Evolutionary conservation across 441 rosid genomes (phyloP).

Genomic region (Daphne laureola): DNA sequence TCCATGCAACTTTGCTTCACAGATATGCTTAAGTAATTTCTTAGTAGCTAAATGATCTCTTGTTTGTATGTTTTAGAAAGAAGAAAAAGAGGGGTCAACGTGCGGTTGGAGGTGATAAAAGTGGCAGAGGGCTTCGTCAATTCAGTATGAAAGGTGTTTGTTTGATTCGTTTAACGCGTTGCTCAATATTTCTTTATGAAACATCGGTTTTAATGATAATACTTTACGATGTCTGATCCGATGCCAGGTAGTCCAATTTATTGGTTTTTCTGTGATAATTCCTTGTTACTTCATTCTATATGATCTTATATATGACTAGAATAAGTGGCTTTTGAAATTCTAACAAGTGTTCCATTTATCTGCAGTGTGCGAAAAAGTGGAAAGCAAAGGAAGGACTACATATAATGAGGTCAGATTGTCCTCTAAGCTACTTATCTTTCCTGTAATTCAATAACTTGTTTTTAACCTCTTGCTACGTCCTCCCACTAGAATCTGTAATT

Average conservation of each 20-base stretch:
- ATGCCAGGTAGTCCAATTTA: neutral
- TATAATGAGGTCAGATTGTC: conserved; percentile 86
- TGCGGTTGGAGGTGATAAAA: conserved; percentile 77
- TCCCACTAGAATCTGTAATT: no score
- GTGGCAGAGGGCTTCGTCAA: conserved; percentile 93
- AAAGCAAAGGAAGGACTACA: conserved; percentile 97
- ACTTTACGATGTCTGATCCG: neutral
- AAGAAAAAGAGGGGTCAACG: conserved; percentile 91
- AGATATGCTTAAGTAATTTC: conserved; percentile 4
- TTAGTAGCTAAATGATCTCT: conserved; percentile 13
- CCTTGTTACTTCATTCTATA: no score
- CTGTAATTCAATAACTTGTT: neutral
- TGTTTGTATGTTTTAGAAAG: conserved; percentile 42
- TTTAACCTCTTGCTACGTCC: no score
- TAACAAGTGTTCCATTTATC: conserved; percentile 8
- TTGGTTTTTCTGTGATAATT: neutral
- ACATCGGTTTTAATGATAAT: conserved; percentile 7
- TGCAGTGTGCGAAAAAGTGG: conserved; percentile 96
- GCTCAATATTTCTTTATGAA: neutral
- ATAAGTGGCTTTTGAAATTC: no score
- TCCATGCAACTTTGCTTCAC: neutral
- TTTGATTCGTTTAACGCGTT: conserved; percentile 2
- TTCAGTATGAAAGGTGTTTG: conserved; percentile 91
- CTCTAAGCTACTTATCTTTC: conserved; percentile 13
- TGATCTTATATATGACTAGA: no score